Conservation (phyloP, 345 rosid genomes). For the Fremontodendron californicum region DNA sequence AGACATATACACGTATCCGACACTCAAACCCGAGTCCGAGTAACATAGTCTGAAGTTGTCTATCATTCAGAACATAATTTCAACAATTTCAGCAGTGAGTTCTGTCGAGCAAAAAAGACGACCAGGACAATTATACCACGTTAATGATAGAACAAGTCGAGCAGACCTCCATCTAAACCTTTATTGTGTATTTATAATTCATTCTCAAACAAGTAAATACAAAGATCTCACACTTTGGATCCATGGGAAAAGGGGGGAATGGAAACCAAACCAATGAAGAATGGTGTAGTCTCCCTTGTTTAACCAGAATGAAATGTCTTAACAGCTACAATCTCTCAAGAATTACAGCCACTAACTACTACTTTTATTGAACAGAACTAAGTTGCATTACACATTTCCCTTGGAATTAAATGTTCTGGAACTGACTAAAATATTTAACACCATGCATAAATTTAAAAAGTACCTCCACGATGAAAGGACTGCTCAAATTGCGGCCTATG, state of each 20-base stretch:
- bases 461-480: not conserved
- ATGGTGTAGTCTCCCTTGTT: not conserved
- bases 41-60: slow-evolving; percentile 86
- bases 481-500: no score
- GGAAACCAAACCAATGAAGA: not conserved
- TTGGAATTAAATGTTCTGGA: not conserved
- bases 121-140: not conserved
- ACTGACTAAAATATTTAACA: not conserved
- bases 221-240: not conserved
- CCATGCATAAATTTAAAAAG: not conserved
- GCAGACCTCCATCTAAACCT: not conserved
- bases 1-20: no score
- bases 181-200: not conserved
- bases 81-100: slow-evolving; percentile 63
- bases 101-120: not conserved
- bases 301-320: not conserved
- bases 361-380: not conserved
- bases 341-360: not conserved
- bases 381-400: not conserved
- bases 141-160: not conserved
- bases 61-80: slow-evolving; percentile 82
- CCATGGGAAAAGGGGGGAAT: not conserved
- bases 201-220: not conserved
- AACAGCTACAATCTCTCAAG: not conserved
- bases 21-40: no score